A percentile compares a stretch with the other conserved stretches of the same genome.
Conservation (phyloP, 2,329 filamentous ascomycete genomes). For the Neofusicoccum laricinum region DNA sequence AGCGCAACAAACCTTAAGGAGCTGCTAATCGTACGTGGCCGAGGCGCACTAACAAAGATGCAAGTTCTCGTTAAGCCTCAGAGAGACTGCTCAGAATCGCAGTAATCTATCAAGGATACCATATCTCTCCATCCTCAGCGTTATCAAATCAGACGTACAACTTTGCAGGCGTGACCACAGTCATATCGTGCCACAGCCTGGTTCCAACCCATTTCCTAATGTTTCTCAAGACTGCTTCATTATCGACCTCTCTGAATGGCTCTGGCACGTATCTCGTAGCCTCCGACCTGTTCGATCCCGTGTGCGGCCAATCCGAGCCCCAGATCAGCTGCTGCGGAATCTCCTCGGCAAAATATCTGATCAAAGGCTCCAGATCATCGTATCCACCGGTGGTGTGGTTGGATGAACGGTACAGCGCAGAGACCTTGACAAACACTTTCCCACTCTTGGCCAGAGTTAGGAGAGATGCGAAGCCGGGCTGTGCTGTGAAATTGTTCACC, state of each 20-base stretch:
- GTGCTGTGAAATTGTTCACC: not conserved
- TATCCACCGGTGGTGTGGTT: not conserved
- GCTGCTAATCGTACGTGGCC: too few species aligned
- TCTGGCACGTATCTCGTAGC: not conserved
- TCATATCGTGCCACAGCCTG: not conserved
- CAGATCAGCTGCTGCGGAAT: not conserved
- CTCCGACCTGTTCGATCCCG: not conserved
- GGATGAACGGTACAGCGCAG: not conserved
- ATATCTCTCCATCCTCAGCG: too few species aligned
- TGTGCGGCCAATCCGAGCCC: constrained; percentile 1
- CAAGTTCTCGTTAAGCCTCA: constrained; percentile 53
- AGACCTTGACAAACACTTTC: not conserved
- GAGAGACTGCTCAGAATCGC: not conserved
- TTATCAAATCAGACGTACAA: not conserved
- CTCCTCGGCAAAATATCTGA: not conserved
- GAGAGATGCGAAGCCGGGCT: not conserved
- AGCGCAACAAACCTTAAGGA: too few species aligned
- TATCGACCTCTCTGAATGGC: not conserved
- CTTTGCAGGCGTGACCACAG: not conserved
- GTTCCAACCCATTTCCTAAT: not conserved
- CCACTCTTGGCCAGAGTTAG: not conserved
- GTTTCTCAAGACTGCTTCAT: not conserved
- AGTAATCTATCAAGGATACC: constrained; percentile 31
- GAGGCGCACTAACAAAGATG: constrained; percentile 23
- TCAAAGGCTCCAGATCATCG: not conserved